Percentiles rank a stretch among this genome's conserved stretches.
Conservation (phyloP, 2,329 filamentous ascomycete genomes). For the Coniochaeta prunicola region DNA sequence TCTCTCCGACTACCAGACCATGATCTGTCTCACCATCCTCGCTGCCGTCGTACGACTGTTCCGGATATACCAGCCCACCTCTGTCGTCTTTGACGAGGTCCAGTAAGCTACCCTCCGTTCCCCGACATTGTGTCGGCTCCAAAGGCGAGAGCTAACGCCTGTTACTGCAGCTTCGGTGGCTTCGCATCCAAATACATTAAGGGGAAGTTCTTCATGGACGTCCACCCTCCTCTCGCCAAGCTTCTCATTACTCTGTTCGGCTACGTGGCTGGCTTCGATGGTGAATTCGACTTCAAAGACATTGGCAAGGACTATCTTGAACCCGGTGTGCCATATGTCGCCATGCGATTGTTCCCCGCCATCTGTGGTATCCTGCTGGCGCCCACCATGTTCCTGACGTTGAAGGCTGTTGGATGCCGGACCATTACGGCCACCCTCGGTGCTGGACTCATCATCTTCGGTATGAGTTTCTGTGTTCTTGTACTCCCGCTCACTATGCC, state of each 20-base stretch:
- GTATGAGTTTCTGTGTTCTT: slow-evolving; percentile 41
- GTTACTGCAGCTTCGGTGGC: slow-evolving; percentile 71
- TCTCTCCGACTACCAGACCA: slow-evolving; percentile 71
- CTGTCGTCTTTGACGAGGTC: slow-evolving; percentile 98
- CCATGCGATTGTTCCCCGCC: slow-evolving; percentile 91
- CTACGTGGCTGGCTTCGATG: slow-evolving; percentile 91
- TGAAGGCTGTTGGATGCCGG: slow-evolving; percentile 85
- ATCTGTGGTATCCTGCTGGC: slow-evolving; percentile 82
- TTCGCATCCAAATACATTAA: slow-evolving; percentile 99
- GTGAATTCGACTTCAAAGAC: slow-evolving; percentile 97
- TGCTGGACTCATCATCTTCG: slow-evolving; percentile 82
- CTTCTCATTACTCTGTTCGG: slow-evolving; percentile 92
- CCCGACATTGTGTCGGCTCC: not conserved
- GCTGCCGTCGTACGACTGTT: slow-evolving; percentile 80
- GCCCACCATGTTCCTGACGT: slow-evolving; percentile 87
- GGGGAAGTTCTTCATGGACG: slow-evolving; percentile 99
- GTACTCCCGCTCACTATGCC: not conserved
- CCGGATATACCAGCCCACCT: slow-evolving; percentile 91
- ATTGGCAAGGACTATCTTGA: slow-evolving; percentile 98
- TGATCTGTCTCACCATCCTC: slow-evolving; percentile 65
- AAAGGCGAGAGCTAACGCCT: slow-evolving; percentile 11
- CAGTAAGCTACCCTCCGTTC: slow-evolving; percentile 63
- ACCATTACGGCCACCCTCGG: slow-evolving; percentile 80
- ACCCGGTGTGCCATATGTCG: slow-evolving; percentile 90
- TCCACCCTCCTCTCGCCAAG: slow-evolving; percentile 96